Percentiles rank a stretch among this genome's conserved stretches.
Conservation (phyloP, 768 basidiomycete species). For the Lyophyllum atratum region DNA sequence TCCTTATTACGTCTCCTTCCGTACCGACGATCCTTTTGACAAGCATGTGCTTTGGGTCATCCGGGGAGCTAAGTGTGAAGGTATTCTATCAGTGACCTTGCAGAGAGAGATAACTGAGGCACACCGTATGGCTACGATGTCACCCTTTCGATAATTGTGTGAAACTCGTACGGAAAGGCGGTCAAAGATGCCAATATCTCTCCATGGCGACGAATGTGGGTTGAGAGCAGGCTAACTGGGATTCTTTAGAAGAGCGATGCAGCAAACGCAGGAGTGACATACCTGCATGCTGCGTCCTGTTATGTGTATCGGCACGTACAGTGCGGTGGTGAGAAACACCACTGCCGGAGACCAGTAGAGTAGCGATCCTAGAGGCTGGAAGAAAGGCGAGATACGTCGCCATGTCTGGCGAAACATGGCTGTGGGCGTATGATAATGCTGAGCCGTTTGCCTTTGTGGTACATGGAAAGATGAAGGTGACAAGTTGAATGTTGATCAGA, state of each 20-base stretch:
- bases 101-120: conserved; percentile 12
- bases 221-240: conserved; percentile 66
- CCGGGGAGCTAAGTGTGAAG: conserved; percentile 52
- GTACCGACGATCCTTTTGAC: conserved; percentile 70
- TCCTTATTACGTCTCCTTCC: conserved; percentile 63
- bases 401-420: conserved; percentile 5
- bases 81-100: neutral
- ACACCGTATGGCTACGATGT: conserved; percentile 67
- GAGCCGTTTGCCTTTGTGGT: neutral
- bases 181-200: conserved; percentile 68
- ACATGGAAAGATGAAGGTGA: neutral
- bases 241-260: neutral
- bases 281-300: conserved; percentile 79
- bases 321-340: conserved; percentile 48
- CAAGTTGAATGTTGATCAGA: too few relatives aligned
- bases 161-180: conserved; percentile 40
- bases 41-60: conserved; percentile 49
- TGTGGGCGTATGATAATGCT: neutral
- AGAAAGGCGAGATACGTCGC: neutral
- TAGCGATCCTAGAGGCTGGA: conserved; percentile 20
- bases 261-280: conserved; percentile 11
- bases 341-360: conserved; percentile 63
- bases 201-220: conserved; percentile 63
- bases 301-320: conserved; percentile 54
- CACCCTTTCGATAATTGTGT: conserved; percentile 49